Base-by-base conservation (phyloP, 2,329 filamentous ascomycete species). In the Cladophialophora psammophila region DNA sequence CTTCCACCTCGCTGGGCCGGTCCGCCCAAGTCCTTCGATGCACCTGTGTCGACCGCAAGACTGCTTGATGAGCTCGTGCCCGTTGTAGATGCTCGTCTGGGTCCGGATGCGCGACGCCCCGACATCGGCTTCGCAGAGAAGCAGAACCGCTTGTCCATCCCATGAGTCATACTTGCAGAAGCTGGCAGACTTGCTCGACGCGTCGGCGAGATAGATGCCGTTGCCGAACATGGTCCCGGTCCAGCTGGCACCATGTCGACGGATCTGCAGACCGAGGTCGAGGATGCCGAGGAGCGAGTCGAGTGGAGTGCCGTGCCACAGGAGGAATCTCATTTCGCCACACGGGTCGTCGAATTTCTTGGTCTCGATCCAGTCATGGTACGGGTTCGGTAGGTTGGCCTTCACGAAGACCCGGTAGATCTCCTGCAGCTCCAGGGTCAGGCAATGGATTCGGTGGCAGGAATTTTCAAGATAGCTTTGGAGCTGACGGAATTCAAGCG, bases 141-240 rank as follows among this genome's bases (percentile, higher is more conserved):
- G 57, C 36, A 60, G 9, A 9, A 60, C 15, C 3, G 8, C 57
- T 2, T 20, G 36, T 5, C 57, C 57, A 1, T 50, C 40, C 57
- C 57, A 50, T 3, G 40, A 38, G 8, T 32, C 36, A 15, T 20
- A 42, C 36, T 26, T 50, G 36, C 57, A 60, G 57, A 60, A 60
- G 57, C 57, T 15, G 10, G 57, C 57, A 2, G 57, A 60, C 26
- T 60, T 60, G 57, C 57, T 60, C 20, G 36, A 20, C 35, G 57
- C 57, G 40, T 60, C 57, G 57, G 57, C 57, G 26, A 60, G 57
- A 35, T 60, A 60, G 36, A 60, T 60, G 18, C 26, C 57, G 36
- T 60, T 60, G 36, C 57, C 57, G n/a, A 60, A 60, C 57, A 60
- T 60, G 57, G 36, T 60, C 9, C 57, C 57, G 34, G 57, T 60